Base-by-base conservation (phyloP, 78 protist species). In the Reticulomyxa filosa region DNA sequence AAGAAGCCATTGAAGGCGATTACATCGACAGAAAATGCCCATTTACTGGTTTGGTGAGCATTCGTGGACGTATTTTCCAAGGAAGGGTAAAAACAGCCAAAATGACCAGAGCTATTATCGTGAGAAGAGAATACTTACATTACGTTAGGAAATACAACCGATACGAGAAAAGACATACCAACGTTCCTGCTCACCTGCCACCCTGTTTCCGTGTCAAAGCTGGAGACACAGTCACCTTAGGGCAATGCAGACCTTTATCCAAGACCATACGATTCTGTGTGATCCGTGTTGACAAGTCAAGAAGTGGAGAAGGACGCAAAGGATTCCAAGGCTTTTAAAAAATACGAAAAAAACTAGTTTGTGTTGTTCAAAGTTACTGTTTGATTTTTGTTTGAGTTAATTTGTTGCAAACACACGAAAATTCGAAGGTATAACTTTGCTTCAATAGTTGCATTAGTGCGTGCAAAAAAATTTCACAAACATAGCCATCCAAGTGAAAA, bases 21-120 rank as follows among this genome's bases (percentile, higher is more conserved):
- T 96, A 88, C 87, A 67, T 96, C 42, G 99, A 96, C 92, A 88
- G 89, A 83, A 96, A 96, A 85, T 96, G 99, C 88, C 98, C 98
- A 34, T 93, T 85, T 85, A 83, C 95, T 27, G 72, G 96, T 42
- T 65, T 81, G 57, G 98, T 94, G 46, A 50, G 84, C 67, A 94
- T 94, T 84, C 98, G 98, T 55, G 98, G 98, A 39, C 84, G 92
- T 63, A 77, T 94, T 78, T 72, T 96, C 65, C 67, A 59, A n/a
- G n/a, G n/a, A n/a, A n/a, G n/a, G n/a, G 88, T 92, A 13, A 30
- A 35, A 65, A 57, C 88, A 50, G 56, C 46, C 74, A 87, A 86
- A 74, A 83, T 87, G 89, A 37, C 67, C 46, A 67, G 88, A 62
- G 85, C 97, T 33, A 48, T 82, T 63, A 69, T 80, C 62, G 57